Percentiles rank a stretch among this genome's conserved stretches.
phyloP scores from a whole-genome alignment of 495 filamentous ascomycete genomes.

The Paragyromitra xinjiangensis region DNA sequence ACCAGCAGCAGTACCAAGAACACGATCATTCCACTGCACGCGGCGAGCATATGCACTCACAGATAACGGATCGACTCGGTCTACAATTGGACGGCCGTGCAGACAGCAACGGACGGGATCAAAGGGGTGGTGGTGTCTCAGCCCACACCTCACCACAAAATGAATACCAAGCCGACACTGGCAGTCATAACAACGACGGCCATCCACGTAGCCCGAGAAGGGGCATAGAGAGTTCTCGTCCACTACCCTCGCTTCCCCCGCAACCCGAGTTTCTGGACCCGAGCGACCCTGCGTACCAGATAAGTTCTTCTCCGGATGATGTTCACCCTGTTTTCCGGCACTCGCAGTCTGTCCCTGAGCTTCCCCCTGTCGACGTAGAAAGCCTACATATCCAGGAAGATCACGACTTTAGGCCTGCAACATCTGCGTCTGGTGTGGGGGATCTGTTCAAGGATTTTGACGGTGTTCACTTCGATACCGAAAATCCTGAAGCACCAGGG shows the following conservation, averaged over 20 bases:
- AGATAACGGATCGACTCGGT: constrained; percentile 39
- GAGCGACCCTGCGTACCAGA: constrained; percentile 21
- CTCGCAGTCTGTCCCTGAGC: constrained; percentile 50
- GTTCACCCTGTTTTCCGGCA: constrained; percentile 48
- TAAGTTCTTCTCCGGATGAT: constrained; percentile 31
- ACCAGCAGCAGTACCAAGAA: constrained; percentile 14
- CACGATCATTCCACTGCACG: constrained; percentile 30
- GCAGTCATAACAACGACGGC: constrained; percentile 21
- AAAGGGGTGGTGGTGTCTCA: constrained; percentile 51
- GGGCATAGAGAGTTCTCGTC: constrained; percentile 18
- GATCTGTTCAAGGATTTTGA: constrained; percentile 90
- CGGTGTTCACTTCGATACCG: constrained; percentile 80
- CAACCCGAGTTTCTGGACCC: constrained; percentile 20
- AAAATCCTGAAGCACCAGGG: constrained; percentile 44
- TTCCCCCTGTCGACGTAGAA: constrained; percentile 47
- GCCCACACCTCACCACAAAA: constrained; percentile 32
- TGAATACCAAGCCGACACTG: constrained; percentile 25
- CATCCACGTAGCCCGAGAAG: constrained; percentile 39
- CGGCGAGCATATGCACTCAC: constrained; percentile 32
- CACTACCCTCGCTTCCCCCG: constrained; percentile 31
- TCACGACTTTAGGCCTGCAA: constrained; percentile 45
- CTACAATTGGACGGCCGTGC: constrained; percentile 52
- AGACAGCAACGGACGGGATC: constrained; percentile 37
- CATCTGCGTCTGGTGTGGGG: constrained; percentile 53
- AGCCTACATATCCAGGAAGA: constrained; percentile 38